Evolutionary conservation across 2,329 filamentous ascomycete species (phyloP), one percentile per base, ranked within the genome.

Genomic region (Colletotrichum sp.): DNA sequence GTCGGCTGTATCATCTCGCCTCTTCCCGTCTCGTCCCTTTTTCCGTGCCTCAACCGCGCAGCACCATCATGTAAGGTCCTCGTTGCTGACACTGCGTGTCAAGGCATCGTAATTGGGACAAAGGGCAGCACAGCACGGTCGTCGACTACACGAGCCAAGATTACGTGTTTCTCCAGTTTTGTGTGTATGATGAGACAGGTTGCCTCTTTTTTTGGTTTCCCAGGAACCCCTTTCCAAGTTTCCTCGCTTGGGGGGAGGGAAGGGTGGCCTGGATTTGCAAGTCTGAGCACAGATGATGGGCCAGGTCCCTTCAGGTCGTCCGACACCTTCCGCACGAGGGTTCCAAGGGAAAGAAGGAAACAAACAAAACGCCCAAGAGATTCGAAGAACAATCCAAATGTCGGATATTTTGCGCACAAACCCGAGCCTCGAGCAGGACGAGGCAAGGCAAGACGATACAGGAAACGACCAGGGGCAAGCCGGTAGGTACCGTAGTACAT

Each of bases 221-320:
- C 8, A 15, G 74, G 70, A 32, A 55, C 32, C 48, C 70, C 65
- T 67, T 72, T 72, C 69, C 30, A 43, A n/a, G 43, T 67, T 72
- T 67, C 69, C 30, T 57, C 24, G 43, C 21, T 64, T 60, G 15
- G 28, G 28, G 26, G 55, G 12, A 21, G 24, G 55, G 18, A 34
- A 32, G 38, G 43, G 34, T 52, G 52, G 48, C 38, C 60, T 38
- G n/a, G 48, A 64, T 52, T 52, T 52, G n/a, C 57, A 43, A 26
- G 48, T 57, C 57, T 61, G 48, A 68, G 57, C 63, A 52, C 60
- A 18, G 10, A 28, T 30, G 57, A n/a, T 60, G 26, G 57, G 60
- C 55, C n/a, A 24, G 34, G 34, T 38, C 43, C 43, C 18, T 21
- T 52, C 61, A 28, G n/a, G 36, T 32, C 61, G 21, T 24, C 32